phyloP scores from a whole-genome alignment of 2,329 filamentous ascomycete genomes.

The Microsporum audouinii region DNA sequence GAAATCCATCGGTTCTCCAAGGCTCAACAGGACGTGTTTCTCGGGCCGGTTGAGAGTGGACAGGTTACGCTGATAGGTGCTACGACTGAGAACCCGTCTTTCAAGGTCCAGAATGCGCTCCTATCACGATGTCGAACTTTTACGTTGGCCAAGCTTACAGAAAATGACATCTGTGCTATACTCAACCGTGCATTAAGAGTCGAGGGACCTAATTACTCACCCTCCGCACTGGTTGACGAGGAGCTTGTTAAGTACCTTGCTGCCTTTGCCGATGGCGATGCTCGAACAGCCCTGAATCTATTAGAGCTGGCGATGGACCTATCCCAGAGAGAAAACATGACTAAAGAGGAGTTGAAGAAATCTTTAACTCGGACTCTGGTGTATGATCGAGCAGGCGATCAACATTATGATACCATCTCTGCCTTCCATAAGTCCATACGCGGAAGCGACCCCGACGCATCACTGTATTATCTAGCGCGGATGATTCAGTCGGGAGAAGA shows the following conservation, averaged over 20 bases:
- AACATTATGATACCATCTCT: conserved; percentile 95
- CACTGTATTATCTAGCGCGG: conserved; percentile 85
- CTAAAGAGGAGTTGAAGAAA: conserved; percentile 64
- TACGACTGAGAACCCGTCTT: conserved; percentile 93
- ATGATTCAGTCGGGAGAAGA: conserved; percentile 96
- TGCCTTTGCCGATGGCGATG: conserved; percentile 81
- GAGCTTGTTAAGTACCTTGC: conserved; percentile 72
- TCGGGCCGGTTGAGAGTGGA: conserved; percentile 83
- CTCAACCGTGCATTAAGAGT: conserved; percentile 60
- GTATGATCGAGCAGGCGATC: conserved; percentile 88
- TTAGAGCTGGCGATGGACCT: conserved; percentile 80
- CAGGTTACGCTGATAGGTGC: conserved; percentile 86
- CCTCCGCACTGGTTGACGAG: conserved; percentile 54
- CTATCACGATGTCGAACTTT: conserved; percentile 86
- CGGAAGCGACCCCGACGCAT: conserved; percentile 72
- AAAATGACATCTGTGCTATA: conserved; percentile 61
- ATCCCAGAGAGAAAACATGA: conserved; percentile 52
- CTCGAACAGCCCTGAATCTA: conserved; percentile 81
- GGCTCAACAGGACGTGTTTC: conserved; percentile 85
- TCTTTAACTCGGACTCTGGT: conserved; percentile 84
- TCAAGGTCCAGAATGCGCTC: conserved; percentile 79
- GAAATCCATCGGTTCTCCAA: conserved; percentile 91
- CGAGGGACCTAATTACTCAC: conserved; percentile 44
- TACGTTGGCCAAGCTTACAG: conserved; percentile 62
- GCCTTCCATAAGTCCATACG: conserved; percentile 94